phyloP scores from a whole-genome alignment of 495 filamentous ascomycete species.

The Penicillium ucsense region DNA sequence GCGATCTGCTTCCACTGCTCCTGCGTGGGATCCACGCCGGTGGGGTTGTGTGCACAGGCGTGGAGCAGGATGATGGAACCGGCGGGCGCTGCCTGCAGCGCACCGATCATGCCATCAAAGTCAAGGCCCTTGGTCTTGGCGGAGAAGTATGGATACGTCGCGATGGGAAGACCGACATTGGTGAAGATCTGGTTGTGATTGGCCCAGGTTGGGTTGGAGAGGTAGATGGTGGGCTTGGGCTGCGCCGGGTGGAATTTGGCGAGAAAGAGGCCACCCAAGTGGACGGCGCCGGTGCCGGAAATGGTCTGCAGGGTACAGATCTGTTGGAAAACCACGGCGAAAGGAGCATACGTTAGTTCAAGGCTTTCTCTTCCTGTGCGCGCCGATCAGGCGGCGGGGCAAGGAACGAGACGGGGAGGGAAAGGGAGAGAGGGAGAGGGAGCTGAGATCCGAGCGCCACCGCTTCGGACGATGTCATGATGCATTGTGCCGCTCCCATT shows the following conservation, averaged over 20 bases:
- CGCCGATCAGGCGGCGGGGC: too few relatives aligned
- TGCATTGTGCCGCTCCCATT: too few relatives aligned
- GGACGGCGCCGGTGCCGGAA: slow-evolving; percentile 50
- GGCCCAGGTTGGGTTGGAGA: slow-evolving; percentile 92
- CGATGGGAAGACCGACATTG: slow-evolving; percentile 73
- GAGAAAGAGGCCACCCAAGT: slow-evolving; percentile 48
- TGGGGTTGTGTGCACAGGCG: slow-evolving; percentile 97
- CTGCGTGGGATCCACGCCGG: slow-evolving; percentile 87
- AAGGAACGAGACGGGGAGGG: too few relatives aligned
- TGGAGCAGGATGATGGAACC: slow-evolving; percentile 86
- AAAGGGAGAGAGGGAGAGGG: too few relatives aligned
- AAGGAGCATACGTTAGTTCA: neutral
- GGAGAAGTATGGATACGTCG: slow-evolving; percentile 89
- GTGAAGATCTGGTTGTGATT: slow-evolving; percentile 98
- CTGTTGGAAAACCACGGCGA: slow-evolving; percentile 10
- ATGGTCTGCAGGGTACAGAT: slow-evolving; percentile 48
- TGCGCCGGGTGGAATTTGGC: slow-evolving; percentile 39
- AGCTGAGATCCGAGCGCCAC: too few relatives aligned
- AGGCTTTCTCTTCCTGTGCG: neutral
- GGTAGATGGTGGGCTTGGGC: slow-evolving; percentile 60
- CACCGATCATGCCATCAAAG: slow-evolving; percentile 71
- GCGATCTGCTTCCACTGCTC: slow-evolving; percentile 94
- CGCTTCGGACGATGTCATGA: too few relatives aligned
- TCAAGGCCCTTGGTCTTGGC: slow-evolving; percentile 80
- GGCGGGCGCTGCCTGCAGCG: slow-evolving; percentile 58